phyloP scores from a whole-genome alignment of 2,329 filamentous ascomycete genomes.

The Harringtonia aguacate region DNA sequence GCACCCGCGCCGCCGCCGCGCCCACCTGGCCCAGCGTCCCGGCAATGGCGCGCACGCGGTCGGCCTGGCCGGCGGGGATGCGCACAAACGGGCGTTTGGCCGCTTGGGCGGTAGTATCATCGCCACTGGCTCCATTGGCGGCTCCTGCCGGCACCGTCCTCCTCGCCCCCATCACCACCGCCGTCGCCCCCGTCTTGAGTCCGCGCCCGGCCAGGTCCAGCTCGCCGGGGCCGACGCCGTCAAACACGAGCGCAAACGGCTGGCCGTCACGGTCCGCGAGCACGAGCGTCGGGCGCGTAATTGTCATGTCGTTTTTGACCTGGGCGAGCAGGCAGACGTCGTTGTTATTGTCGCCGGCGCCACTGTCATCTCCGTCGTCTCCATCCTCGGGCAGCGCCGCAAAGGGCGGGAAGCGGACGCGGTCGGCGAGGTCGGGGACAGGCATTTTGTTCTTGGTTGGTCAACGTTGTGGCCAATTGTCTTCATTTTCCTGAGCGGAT shows the following conservation, averaged over 20 bases:
- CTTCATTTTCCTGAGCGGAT: not conserved
- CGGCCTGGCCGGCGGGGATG: conserved; percentile 21
- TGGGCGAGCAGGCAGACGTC: conserved; percentile 16
- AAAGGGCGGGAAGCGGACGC: conserved; percentile 23
- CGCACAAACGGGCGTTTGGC: conserved; percentile 28
- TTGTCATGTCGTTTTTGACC: conserved; percentile 34
- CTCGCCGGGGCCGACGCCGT: conserved; percentile 21
- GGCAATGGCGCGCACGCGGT: conserved; percentile 23
- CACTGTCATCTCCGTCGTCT: conserved; percentile 1
- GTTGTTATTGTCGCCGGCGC: conserved; percentile 1
- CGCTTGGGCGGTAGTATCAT: conserved; percentile 16
- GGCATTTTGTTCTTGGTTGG: conserved; percentile 8
- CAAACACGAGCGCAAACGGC: conserved; percentile 35
- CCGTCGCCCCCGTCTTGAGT: conserved; percentile 27
- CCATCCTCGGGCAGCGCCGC: conserved; percentile 16
- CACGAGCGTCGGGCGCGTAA: conserved; percentile 38
- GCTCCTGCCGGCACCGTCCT: conserved; percentile 20
- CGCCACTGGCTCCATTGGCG: conserved; percentile 12
- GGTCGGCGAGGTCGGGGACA: conserved; percentile 22
- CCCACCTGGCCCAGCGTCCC: conserved; percentile 19
- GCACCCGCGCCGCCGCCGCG: conserved; percentile 15
- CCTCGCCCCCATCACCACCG: conserved; percentile 24
- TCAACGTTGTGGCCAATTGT: not conserved
- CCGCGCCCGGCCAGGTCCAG: conserved; percentile 20
- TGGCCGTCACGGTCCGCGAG: conserved; percentile 26